Evolutionary conservation across 768 basidiomycete species (phyloP).

Genomic region (Xerocomellus intermedius): DNA sequence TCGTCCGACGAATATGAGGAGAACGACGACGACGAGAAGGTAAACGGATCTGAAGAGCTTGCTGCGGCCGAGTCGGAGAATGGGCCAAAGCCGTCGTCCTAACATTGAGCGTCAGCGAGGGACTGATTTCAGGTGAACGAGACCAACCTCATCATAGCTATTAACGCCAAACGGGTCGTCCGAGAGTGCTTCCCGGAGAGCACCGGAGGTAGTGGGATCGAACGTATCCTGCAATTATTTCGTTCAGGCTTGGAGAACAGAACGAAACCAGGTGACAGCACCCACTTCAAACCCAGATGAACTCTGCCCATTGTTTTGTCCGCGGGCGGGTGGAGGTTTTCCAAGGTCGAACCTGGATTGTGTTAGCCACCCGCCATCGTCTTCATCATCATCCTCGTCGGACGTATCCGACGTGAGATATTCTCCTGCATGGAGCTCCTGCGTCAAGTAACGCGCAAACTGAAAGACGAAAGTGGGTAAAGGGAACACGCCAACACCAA

Average conservation of each 20-base stretch:
- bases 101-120: not conserved
- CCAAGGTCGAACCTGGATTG: constrained; percentile 69
- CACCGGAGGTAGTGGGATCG: constrained; percentile 33
- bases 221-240: constrained; percentile 49
- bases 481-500: not conserved
- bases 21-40: constrained; percentile 41
- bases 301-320: constrained; percentile 47
- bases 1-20: constrained; percentile 63
- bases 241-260: not conserved
- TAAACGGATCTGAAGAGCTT: constrained; percentile 54
- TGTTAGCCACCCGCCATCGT: constrained; percentile 79
- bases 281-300: constrained; percentile 58
- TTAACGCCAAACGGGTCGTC: constrained; percentile 50
- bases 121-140: not conserved
- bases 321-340: constrained; percentile 47
- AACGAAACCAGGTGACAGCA: constrained; percentile 6
- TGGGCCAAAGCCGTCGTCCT: constrained; percentile 74
- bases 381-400: constrained; percentile 55
- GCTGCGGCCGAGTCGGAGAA: constrained; percentile 66
- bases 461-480: constrained; percentile 26
- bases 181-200: constrained; percentile 36
- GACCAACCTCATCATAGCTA: constrained; percentile 49
- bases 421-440: constrained; percentile 67
- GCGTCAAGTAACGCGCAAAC: constrained; percentile 80
- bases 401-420: constrained; percentile 51